Evolutionary conservation across 139 green algal species (phyloP), one percentile per base, ranked within the genome.

Genomic region (Chlorella sorokiniana): DNA sequence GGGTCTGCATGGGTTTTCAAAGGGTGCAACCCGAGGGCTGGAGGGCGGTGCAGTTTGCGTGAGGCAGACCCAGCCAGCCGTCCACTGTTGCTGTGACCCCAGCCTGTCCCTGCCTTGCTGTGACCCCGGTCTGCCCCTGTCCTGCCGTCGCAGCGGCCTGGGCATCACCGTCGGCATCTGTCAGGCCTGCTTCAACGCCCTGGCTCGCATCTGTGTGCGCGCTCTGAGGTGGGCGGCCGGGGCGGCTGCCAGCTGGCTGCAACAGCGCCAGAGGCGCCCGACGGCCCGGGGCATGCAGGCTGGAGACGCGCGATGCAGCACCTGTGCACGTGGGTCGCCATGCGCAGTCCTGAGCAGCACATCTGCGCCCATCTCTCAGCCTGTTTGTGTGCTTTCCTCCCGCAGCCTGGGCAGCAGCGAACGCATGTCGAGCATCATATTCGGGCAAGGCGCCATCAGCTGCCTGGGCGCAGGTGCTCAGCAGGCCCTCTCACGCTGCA

Each of bases 101-200:
- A n/a, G 22, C 22, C 25, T 31, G 7, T 31, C 25, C 25, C 25
- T 31, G 7, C 22, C 20, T 31, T 31, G 7, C 59, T 59, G 48
- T 59, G 16, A 67, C 59, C 25, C 25, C n/a, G 41, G n/a, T 29
- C 33, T 42, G 68, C 68, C 11, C 6, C 2, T n/a, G 1, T 6
- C n/a, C n/a, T 18, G 18, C 20, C 38, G 23, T 5, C 38, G 68
- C 68, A 75, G 75, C 40, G 2, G 38, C 18, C n/a, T 71, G n/a
- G 59, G 75, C 40, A 41, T 71, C 14, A 31, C 25, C 0, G 59
- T 81, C 20, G 38, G 79, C 76, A n/a, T 67, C 79, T 2, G 33
- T 4, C 86, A 90, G 83, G 80, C 79, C 16, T 25, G 80, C 5
- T 90, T 79, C 80, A 87, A 75, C 44, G 69, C 70, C 1, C 59